phyloP scores from a whole-genome alignment of 306 rosid genomes.

The Senna tora region DNA sequence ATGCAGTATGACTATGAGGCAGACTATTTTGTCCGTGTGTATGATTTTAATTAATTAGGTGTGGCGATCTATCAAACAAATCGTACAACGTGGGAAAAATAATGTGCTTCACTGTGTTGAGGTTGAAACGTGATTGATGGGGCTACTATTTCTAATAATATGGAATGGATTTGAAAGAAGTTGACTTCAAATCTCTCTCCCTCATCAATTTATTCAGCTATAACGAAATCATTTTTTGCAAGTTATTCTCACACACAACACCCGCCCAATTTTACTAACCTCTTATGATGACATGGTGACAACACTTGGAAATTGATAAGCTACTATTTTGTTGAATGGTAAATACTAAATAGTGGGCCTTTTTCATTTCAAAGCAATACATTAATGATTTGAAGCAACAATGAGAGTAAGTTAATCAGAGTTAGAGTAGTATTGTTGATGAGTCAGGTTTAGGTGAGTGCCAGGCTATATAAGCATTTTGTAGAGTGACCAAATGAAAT shows the following conservation, averaged over 20 bases:
- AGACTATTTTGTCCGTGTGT: background rate
- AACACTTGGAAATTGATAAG: no score
- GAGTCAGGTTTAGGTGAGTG: slow-evolving; percentile 23
- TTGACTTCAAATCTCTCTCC: background rate
- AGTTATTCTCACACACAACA: background rate
- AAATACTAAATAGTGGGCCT: no score
- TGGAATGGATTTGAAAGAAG: background rate
- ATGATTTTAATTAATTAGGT: background rate
- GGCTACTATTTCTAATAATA: no score
- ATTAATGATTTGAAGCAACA: background rate
- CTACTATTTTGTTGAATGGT: no score
- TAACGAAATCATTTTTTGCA: background rate
- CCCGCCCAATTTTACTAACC: background rate
- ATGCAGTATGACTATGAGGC: background rate
- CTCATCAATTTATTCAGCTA: background rate
- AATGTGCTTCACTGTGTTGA: background rate
- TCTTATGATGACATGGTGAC: background rate
- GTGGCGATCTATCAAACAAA: background rate
- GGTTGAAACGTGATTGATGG: background rate
- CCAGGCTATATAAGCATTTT: slow-evolving; percentile 38
- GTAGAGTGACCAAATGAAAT: background rate
- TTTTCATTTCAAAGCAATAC: background rate
- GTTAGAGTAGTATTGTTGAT: background rate
- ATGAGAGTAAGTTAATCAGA: background rate
- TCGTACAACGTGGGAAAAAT: background rate